Percentiles rank a stretch among this genome's conserved stretches.
These are phyloP conservation scores for Xerocomus amazonicus DNA, from an alignment of 1,284 basidiomycete species.

Conservation along the genomic window DNA sequence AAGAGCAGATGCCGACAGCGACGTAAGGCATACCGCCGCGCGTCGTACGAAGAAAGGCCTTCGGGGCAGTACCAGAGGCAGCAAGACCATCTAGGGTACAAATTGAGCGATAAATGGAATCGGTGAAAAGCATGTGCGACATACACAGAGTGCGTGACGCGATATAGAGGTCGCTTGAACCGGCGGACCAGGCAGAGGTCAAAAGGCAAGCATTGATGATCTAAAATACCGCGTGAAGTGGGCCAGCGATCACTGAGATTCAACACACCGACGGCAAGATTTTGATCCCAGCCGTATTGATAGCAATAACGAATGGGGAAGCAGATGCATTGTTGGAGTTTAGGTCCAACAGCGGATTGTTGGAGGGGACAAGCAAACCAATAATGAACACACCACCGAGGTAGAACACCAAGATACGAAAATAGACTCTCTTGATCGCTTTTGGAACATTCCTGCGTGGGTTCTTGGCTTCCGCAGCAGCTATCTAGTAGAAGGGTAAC, in stretches of 20 bases:
- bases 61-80: constrained; percentile 55
- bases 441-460: constrained; percentile 37
- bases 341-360: constrained; percentile 38
- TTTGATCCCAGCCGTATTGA: constrained; percentile 48
- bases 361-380: constrained; percentile 49
- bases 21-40: constrained; percentile 58
- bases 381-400: constrained; percentile 47
- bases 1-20: constrained; percentile 46
- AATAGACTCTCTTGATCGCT: constrained; percentile 49
- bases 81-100: constrained; percentile 51
- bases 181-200: constrained; percentile 57
- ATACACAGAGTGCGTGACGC: constrained; percentile 26
- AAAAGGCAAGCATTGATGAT: constrained; percentile 66
- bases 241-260: not conserved
- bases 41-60: constrained; percentile 50
- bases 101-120: not conserved
- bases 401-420: constrained; percentile 53
- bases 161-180: constrained; percentile 27
- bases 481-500: constrained; percentile 32
- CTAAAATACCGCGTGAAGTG: constrained; percentile 10
- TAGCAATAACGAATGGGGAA: constrained; percentile 55
- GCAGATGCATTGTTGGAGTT: constrained; percentile 32
- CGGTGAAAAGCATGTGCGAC: not conserved
- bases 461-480: constrained; percentile 46
- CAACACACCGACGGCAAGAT: constrained; percentile 42